Conservation (phyloP, 2,329 filamentous ascomycete genomes). For the Aureobasidium sp. region DNA sequence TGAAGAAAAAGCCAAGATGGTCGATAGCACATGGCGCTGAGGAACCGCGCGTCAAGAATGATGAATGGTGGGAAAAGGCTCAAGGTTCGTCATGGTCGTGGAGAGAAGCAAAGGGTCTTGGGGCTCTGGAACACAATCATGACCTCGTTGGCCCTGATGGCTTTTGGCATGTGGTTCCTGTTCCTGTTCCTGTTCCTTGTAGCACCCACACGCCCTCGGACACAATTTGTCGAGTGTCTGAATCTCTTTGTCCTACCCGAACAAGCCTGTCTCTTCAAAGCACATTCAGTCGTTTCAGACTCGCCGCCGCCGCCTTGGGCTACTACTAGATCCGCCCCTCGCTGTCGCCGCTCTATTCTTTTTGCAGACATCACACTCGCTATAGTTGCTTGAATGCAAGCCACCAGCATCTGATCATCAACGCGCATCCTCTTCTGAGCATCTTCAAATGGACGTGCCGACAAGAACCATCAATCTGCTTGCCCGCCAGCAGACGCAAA, state of each 20-base stretch:
- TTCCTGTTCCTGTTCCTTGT: background rate
- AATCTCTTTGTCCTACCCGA: slow-evolving; percentile 9
- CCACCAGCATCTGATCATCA: slow-evolving; percentile 2
- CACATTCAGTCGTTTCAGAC: slow-evolving; percentile 10
- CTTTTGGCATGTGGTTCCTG: background rate
- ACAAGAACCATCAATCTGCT: background rate
- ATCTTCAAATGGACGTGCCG: slow-evolving; percentile 1
- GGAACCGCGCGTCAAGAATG: slow-evolving; percentile 7
- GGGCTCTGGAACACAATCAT: slow-evolving; percentile 1
- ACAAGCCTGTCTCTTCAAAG: background rate
- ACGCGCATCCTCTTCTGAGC: background rate
- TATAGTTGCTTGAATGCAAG: slow-evolving; percentile 7
- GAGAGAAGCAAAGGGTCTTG: slow-evolving; percentile 1
- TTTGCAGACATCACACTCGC: background rate
- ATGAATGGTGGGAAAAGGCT: background rate
- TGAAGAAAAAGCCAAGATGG: background rate
- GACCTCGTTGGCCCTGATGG: slow-evolving; percentile 5
- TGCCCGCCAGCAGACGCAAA: background rate
- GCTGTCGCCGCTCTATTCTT: background rate
- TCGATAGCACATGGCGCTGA: background rate
- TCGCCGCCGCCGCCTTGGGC: slow-evolving; percentile 7
- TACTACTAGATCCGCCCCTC: background rate
- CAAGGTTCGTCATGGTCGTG: background rate
- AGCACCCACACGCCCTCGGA: background rate
- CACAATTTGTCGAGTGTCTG: slow-evolving; percentile 1